phyloP scores from a whole-genome alignment of 106 monocot species.

The Iris macrosiphon region DNA sequence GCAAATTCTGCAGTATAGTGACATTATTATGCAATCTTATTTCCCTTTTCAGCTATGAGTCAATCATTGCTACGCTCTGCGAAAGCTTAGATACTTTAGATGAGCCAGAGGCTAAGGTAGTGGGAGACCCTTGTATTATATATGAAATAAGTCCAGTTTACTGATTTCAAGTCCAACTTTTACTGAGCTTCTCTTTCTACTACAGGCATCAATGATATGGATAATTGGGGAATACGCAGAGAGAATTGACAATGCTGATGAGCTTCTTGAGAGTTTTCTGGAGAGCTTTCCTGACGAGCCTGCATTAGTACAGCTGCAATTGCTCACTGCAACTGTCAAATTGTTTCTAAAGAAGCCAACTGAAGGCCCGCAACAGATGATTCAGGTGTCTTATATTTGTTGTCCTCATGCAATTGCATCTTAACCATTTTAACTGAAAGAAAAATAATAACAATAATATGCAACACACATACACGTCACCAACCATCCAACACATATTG shows the following conservation, averaged over 20 bases:
- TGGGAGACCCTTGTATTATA: not conserved
- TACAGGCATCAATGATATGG: slow-evolving; percentile 86
- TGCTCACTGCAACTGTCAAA: slow-evolving; percentile 85
- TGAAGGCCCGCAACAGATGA: slow-evolving; percentile 90
- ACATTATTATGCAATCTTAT: too few relatives aligned
- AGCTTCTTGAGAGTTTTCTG: slow-evolving; percentile 82
- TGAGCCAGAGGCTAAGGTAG: slow-evolving; percentile 90
- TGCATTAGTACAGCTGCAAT: slow-evolving; percentile 67
- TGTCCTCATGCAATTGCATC: too few relatives aligned
- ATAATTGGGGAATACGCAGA: slow-evolving; percentile 92
- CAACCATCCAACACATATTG: too few relatives aligned
- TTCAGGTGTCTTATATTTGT: slow-evolving; percentile 44
- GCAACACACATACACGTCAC: too few relatives aligned
- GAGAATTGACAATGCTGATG: slow-evolving; percentile 89
- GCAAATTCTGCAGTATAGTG: too few relatives aligned
- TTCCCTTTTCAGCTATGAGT: slow-evolving; percentile 55
- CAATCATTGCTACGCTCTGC: slow-evolving; percentile 80
- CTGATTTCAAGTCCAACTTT: not conserved
- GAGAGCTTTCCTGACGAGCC: slow-evolving; percentile 86
- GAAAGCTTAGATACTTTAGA: slow-evolving; percentile 84
- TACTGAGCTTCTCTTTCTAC: not conserved
- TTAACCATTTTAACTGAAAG: too few relatives aligned
- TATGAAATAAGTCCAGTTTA: not conserved
- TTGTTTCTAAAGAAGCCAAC: slow-evolving; percentile 91
- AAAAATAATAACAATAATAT: too few relatives aligned